Base-by-base conservation (phyloP, 2,329 filamentous ascomycete genomes). In the Cercospora sp. region DNA sequence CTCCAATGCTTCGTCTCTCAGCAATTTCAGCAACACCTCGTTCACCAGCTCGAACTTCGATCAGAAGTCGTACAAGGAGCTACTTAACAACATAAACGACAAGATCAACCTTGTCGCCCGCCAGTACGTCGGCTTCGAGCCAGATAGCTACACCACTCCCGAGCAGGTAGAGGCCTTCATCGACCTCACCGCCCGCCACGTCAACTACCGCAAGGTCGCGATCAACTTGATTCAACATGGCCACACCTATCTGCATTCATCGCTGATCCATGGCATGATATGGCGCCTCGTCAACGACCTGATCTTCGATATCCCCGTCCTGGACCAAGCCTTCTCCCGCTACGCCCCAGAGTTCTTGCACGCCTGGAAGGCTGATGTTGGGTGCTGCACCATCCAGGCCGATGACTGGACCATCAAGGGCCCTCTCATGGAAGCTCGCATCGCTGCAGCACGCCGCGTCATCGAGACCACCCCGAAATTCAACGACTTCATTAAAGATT, bases 191-290 rank as follows among this genome's bases (percentile, higher is more conserved):
- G 40, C 40, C 18, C 45, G 20, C 40, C 66, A 68, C n/a, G 48
- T 65, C 55, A 64, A 64, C 31, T 65, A 59, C 18, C 26, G 28
- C 45, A 60, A 65, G 7, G 68, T 65, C 6, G 57, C 64, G n/a
- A 48, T 42, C 30, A 9, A 36, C 33, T 42, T 67, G 31, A 36
- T 64, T 18, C 26, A 64, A 36, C 42, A 30, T 16, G 18, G n/a
- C n/a, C 59, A 67, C 28, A 5, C 18, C 10, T 23, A 13, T 26
- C 18, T 69, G 42, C 68, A 69, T 18, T 48, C 53, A 10, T 20
- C 68, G 12, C 61, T 69, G 8, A 26, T 69, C 13, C 48, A 48
- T 28, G 65, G 68, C 28, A 51, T 69, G 40, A 42, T 67, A 28
- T 69, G 68, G 68, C 68, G 61, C 28, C 45, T 64, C 12, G 48